Evolutionary conservation across 768 basidiomycete genomes (phyloP), one percentile per base, ranked within the genome.

Genomic region (Galerina sulciceps): DNA sequence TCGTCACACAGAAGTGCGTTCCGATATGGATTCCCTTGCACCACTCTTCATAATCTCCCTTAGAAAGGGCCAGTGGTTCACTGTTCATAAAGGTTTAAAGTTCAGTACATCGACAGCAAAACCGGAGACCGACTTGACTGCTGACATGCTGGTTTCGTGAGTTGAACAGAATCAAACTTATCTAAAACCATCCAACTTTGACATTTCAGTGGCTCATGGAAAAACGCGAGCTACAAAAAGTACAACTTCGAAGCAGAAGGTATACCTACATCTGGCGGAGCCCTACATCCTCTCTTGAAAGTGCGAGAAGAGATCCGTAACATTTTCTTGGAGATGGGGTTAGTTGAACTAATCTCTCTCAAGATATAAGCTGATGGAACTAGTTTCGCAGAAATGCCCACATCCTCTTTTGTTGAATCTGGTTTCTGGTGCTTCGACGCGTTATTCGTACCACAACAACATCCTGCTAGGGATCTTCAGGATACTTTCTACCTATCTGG

Each of bases 241-340:
- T 99, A 99, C 77, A 99, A 99, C 76, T 99, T 99, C 66, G 95
- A 96, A 65, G 96, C 97, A 0, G 95, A 95, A 62, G 97, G 97
- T 52, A 85, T 89, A 26, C 92, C 90, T 9, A 89, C 95, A 3
- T 85, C 85, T 38, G 94, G 95, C 31, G 97, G 97, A 40, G 94
- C 96, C 13, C 79, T 99, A 31, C 97, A 99, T 74, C 97, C 97
- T 14, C 81, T 99, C 35, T 85, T 99, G 57, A 99, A 99, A 79
- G 97, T 99, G 22, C 84, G 97, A 55, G 97, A 99, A 76, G 97
- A 99, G 73, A 93, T 99, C 69, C 85, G 96, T 52, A 91, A 91
- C 72, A 98, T 99, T 69, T 99, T 99, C 83, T 83, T 99, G 65
- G 97, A 99, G 73, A 99, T 99, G 96, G 97, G 97, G 96, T 98